Conservation (phyloP, 108 stramenopile genomes). For the Cyclotella cryptica region DNA sequence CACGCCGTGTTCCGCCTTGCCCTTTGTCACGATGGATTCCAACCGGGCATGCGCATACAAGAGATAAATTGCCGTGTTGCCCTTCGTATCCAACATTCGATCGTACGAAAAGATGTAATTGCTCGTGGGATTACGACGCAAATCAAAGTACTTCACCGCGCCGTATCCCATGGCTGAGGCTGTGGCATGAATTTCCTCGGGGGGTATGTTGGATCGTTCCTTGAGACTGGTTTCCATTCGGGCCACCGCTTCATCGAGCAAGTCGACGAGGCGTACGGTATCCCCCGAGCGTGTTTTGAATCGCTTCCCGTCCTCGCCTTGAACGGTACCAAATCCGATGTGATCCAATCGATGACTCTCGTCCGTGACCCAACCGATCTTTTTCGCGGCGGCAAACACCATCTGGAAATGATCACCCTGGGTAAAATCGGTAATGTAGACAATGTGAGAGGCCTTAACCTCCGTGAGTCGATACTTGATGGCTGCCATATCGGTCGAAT, state of each 20-base stretch:
- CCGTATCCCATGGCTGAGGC: conserved; percentile 98
- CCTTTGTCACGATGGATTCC: conserved; percentile 94
- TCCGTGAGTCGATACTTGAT: conserved; percentile 91
- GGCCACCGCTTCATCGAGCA: conserved; percentile 94
- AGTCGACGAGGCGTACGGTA: conserved; percentile 97
- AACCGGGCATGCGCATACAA: conserved; percentile 98
- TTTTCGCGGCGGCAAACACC: conserved; percentile 93
- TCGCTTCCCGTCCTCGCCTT: conserved; percentile 97
- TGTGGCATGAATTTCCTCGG: conserved; percentile 85
- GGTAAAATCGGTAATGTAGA: conserved; percentile 97
- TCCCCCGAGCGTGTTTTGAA: conserved; percentile 98
- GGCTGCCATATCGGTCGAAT: conserved; percentile 99
- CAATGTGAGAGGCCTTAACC: conserved; percentile 85
- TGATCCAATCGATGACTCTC: conserved; percentile 87
- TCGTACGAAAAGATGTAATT: conserved; percentile 99
- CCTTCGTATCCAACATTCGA: conserved; percentile 98
- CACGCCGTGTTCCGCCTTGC: conserved; percentile 74
- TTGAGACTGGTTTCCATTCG: conserved; percentile 87
- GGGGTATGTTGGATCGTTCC: conserved; percentile 84
- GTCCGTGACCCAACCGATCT: conserved; percentile 90
- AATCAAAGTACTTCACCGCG: conserved; percentile 99
- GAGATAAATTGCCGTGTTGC: conserved; percentile 99
- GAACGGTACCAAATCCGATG: conserved; percentile 98
- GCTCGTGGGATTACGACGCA: conserved; percentile 95
- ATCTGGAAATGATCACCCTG: conserved; percentile 97